Percentiles rank a stretch among this genome's conserved stretches.
Evolutionary conservation across 2,329 filamentous ascomycete genomes (phyloP).

Genomic region (Tolypocladium guangdongense): DNA sequence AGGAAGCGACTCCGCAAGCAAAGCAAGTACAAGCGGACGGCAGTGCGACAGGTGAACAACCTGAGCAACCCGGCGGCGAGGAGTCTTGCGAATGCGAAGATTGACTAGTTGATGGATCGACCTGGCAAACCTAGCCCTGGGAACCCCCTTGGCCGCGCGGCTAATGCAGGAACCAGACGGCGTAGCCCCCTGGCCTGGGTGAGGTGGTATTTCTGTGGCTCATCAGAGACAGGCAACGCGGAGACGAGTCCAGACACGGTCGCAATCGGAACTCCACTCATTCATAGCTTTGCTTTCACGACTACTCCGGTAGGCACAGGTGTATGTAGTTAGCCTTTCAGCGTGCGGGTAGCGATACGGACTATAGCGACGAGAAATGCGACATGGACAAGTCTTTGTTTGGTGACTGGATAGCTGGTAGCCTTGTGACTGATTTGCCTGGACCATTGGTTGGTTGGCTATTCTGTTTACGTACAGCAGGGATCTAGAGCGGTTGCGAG

Average conservation of each 20-base stretch:
- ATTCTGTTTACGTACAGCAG: neutral
- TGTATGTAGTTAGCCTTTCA: neutral
- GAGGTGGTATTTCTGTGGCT: neutral
- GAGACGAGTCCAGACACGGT: neutral
- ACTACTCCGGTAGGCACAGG: neutral
- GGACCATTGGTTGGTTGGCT: too few relatives aligned
- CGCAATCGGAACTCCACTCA: neutral
- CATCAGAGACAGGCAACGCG: neutral
- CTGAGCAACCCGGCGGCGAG: slow-evolving; percentile 57
- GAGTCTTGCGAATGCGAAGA: slow-evolving; percentile 60
- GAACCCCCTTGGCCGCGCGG: neutral
- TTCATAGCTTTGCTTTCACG: neutral
- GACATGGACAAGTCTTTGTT: neutral
- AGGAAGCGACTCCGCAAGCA: slow-evolving; percentile 82
- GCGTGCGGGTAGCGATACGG: neutral
- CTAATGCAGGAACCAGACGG: neutral
- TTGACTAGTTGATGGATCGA: slow-evolving; percentile 42
- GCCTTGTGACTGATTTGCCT: neutral
- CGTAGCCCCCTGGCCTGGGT: neutral
- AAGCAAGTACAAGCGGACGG: slow-evolving; percentile 61
- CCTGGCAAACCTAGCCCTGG: neutral
- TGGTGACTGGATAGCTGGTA: neutral
- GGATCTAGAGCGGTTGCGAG: neutral
- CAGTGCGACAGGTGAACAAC: slow-evolving; percentile 70
- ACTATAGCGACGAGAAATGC: neutral